Evolutionary conservation across 805 yeast species (phyloP).

Genomic region (Cyberlindnera galapagoensis): DNA sequence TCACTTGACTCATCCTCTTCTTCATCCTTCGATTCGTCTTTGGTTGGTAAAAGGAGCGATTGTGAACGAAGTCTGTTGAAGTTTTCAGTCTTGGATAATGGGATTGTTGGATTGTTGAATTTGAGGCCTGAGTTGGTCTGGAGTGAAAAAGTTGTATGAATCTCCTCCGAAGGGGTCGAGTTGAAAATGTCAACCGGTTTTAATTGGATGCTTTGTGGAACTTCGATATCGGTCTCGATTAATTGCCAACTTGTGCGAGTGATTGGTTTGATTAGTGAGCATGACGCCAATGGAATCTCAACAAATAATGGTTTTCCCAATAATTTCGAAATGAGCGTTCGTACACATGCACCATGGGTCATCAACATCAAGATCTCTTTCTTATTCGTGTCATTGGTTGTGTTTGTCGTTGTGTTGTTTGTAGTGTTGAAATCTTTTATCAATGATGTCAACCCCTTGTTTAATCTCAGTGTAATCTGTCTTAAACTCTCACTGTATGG

Average conservation of each 20-base stretch:
- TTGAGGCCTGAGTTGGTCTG: slow-evolving; percentile 11
- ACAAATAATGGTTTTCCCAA: slow-evolving; percentile 31
- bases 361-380: slow-evolving; percentile 29
- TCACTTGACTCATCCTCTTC: slow-evolving; percentile 16
- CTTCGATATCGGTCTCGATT: slow-evolving; percentile 22
- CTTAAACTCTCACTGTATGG: slow-evolving; percentile 35
- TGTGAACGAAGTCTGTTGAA: slow-evolving; percentile 19
- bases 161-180: slow-evolving; percentile 20
- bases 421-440: slow-evolving; percentile 21
- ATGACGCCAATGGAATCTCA: slow-evolving; percentile 34
- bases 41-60: slow-evolving; percentile 14
- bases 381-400: slow-evolving; percentile 23
- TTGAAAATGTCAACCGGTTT: slow-evolving; percentile 16
- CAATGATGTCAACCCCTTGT: slow-evolving; percentile 28
- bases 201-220: slow-evolving; percentile 7
- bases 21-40: slow-evolving; percentile 5
- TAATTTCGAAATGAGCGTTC: slow-evolving; percentile 32
- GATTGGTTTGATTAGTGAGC: slow-evolving; percentile 20
- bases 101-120: slow-evolving; percentile 13
- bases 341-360: slow-evolving; percentile 39
- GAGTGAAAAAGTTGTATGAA: slow-evolving; percentile 18
- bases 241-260: slow-evolving; percentile 18
- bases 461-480: slow-evolving; percentile 31
- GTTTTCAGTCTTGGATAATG: slow-evolving; percentile 11
- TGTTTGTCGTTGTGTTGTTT: slow-evolving; percentile 3